phyloP scores from a whole-genome alignment of 2,329 filamentous ascomycete species.

The Pseudogymnoascus pannorum region DNA sequence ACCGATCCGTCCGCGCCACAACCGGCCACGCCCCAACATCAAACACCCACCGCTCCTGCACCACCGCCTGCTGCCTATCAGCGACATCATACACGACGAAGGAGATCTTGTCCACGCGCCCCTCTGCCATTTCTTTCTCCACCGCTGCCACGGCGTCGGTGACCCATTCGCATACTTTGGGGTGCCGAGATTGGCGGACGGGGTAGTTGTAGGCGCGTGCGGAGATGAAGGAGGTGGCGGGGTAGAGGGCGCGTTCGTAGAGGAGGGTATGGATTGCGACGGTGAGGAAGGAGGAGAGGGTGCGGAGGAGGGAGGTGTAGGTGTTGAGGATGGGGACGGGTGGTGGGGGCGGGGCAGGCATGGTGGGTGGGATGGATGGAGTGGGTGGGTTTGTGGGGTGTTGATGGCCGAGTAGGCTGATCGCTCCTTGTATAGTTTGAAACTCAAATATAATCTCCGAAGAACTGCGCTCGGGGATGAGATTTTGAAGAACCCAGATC shows the following conservation, averaged over 20 bases:
- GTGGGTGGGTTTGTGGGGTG: background rate
- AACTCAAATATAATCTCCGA: background rate
- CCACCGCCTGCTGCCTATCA: constrained; percentile 21
- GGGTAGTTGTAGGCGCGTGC: constrained; percentile 63
- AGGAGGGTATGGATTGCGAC: constrained; percentile 65
- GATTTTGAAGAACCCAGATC: too few relatives aligned
- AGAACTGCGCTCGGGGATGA: background rate
- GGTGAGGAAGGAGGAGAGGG: constrained; percentile 60
- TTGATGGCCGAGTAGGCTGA: background rate
- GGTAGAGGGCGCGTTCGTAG: constrained; percentile 60
- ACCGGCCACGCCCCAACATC: constrained; percentile 33
- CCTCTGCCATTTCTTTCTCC: constrained; percentile 51
- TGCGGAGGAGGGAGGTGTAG: constrained; percentile 41
- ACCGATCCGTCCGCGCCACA: constrained; percentile 28
- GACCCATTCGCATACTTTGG: constrained; percentile 63
- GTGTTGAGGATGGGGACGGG: constrained; percentile 34
- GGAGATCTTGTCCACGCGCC: constrained; percentile 29
- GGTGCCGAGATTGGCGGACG: constrained; percentile 64
- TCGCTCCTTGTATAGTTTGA: background rate
- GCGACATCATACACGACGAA: constrained; percentile 30
- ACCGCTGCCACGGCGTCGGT: constrained; percentile 57
- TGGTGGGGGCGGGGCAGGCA: constrained; percentile 14
- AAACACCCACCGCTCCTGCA: constrained; percentile 37
- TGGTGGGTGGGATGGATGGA: constrained; percentile 9
- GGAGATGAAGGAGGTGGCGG: constrained; percentile 56